Base-by-base conservation (phyloP, 2,329 filamentous ascomycete species). In the Ophiostoma perfectum region DNA sequence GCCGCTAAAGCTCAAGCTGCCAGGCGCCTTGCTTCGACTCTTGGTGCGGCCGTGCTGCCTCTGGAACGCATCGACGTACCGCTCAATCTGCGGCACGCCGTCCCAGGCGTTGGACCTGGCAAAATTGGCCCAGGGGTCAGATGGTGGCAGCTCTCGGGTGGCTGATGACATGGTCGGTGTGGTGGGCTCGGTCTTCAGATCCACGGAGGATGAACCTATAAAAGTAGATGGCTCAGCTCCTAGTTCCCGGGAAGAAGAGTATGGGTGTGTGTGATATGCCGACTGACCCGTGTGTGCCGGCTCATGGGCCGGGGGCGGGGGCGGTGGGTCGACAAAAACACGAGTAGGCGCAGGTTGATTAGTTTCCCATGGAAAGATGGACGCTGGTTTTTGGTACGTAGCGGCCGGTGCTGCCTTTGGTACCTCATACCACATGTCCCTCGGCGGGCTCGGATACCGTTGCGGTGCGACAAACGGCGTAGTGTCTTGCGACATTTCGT, bases 281-380 rank as follows among this genome's bases (percentile, higher is more conserved):
- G 70, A 71, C 75, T 76, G 74, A 72, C 74, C 76, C 65, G 49
- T 65, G 36, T 60, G 71, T 65, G 64, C 74, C 16, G 60, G 7
- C 39, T 74, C 70, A 74, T 77, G 70, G 75, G 74, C 65, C 49
- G 49, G n/a, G 11, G 68, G 67, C 4, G 68, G 47, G 39, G 66
- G 69, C 4, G 65, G 69, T 8, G 65, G 41, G 2, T 88, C 86
- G 64, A 81, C 79, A 74, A 93, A 95, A 12, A 88, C 83, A 72
- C 91, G 86, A 12, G 85, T 81, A 5, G 87, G 80, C 73, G 82
- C 86, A 12, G 89, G 83, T 70, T 85, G 86, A 69, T 88, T 81
- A 58, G 78, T 79, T 77, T 99, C 95, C 95, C 95, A 99, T 0
- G 95, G 95, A 77, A 99, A 99, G 65, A 98, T 88, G 3, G 88